Evolutionary conservation across 148 eudicot species (phyloP).

Genomic region (Chenopodium suecicum): DNA sequence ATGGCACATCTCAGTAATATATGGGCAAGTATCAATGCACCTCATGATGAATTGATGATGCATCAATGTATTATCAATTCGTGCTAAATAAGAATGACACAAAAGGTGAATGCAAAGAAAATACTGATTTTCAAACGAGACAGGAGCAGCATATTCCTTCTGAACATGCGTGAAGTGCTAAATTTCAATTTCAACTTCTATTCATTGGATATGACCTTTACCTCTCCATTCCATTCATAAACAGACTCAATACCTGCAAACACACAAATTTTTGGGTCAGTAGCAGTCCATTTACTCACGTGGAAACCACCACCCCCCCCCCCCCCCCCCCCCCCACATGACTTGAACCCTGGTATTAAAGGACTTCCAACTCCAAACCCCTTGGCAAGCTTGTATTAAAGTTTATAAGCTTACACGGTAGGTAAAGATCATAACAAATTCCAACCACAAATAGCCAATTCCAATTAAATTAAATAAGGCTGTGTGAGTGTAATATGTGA

Average conservation of each 20-base stretch:
- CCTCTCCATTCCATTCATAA: constrained; percentile 93
- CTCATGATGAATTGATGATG: too few species aligned
- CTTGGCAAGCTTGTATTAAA: background rate
- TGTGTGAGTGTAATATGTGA: background rate
- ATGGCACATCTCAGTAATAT: background rate
- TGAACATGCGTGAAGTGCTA: background rate
- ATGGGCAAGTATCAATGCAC: background rate
- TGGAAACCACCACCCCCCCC: background rate
- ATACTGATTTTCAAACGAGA: background rate
- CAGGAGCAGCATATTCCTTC: background rate
- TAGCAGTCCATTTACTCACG: too few species aligned
- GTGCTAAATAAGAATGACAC: too few species aligned
- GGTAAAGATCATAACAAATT: background rate
- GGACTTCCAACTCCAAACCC: background rate
- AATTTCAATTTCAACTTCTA: background rate
- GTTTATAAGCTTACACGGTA: too few species aligned
- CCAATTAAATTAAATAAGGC: background rate
- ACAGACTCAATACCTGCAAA: constrained; percentile 83
- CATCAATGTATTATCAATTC: too few species aligned
- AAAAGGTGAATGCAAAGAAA: background rate
- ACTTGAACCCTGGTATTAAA: background rate
- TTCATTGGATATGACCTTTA: constrained; percentile 24
- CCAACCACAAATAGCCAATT: background rate
- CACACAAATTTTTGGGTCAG: too few species aligned
- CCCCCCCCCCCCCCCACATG: background rate